Percentiles rank a stretch among this genome's conserved stretches.
phyloP scores from a whole-genome alignment of 139 green algal genomes.

The Closterium sp. region DNA sequence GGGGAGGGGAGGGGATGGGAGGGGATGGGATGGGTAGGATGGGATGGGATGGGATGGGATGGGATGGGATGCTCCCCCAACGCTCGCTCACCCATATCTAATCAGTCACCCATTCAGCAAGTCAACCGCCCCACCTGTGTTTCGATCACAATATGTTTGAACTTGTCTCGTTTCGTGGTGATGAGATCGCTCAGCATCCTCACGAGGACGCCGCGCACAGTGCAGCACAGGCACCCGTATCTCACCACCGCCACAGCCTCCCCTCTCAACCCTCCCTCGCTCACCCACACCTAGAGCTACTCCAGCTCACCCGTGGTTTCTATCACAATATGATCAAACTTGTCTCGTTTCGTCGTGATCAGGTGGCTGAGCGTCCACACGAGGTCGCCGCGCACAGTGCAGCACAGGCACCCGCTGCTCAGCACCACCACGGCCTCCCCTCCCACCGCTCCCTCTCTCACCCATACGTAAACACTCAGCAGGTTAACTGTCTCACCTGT shows the following conservation, averaged over 20 bases:
- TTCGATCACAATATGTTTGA: conserved; percentile 94
- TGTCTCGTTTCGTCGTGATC: conserved; percentile 52
- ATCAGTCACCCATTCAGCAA: conserved; percentile 61
- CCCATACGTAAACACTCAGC: conserved; percentile 9
- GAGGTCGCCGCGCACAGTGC: conserved; percentile 88
- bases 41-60: too few species aligned
- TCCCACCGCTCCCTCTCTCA: not conserved
- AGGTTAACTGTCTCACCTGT: conserved; percentile 60
- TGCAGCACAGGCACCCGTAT: conserved; percentile 97
- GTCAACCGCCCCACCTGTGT: too few species aligned
- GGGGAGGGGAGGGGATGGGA: not conserved
- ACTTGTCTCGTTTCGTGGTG: conserved; percentile 51
- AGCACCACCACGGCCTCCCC: conserved; percentile 78
- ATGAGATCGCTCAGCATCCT: conserved; percentile 77
- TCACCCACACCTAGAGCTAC: too few species aligned
- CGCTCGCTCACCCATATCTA: not conserved
- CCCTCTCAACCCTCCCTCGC: too few species aligned
- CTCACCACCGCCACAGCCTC: conserved; percentile 81
- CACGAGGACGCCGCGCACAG: conserved; percentile 85
- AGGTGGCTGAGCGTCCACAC: conserved; percentile 78
- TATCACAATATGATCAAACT: conserved; percentile 92
- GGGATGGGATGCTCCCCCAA: too few species aligned
- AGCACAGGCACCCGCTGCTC: conserved; percentile 96
- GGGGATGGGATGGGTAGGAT: too few species aligned
- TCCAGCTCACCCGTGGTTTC: too few species aligned